Conservation (phyloP, 176 grass and related monocot species). For the Bothriochloa decipiens region DNA sequence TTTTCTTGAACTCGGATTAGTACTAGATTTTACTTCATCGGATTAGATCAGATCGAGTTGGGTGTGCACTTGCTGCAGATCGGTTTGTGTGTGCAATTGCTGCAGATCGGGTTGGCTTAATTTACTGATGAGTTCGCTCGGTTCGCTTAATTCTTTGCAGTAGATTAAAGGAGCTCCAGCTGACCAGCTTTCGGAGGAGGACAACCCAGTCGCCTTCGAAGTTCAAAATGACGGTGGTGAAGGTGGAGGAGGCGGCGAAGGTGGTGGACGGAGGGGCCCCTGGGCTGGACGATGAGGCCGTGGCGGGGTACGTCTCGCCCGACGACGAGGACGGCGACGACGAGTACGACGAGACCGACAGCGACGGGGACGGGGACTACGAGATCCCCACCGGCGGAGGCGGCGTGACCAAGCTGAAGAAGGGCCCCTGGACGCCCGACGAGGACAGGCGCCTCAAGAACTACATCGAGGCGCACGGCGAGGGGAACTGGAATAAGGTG, state of each 20-base stretch:
- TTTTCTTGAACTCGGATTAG: not conserved
- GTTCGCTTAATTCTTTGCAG: not conserved
- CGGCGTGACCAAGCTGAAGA: conserved; percentile 46
- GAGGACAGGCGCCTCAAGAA: conserved; percentile 62
- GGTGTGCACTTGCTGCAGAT: not conserved
- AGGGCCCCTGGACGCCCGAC: conserved; percentile 78
- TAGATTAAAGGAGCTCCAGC: not conserved
- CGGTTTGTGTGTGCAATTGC: not conserved
- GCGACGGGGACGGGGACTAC: not conserved
- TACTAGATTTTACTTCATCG: not conserved
- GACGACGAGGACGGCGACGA: not conserved
- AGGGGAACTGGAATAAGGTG: conserved; percentile 81
- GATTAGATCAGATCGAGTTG: not conserved
- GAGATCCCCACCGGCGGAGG: not conserved
- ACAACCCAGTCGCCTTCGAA: not conserved
- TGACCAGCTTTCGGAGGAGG: not conserved
- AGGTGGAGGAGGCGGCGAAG: not conserved
- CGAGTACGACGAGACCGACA: not conserved
- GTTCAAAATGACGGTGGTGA: not conserved
- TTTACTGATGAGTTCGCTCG: conserved; percentile 1
- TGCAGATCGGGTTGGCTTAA: not conserved
- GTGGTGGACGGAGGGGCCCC: not conserved
- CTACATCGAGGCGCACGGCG: conserved; percentile 73
- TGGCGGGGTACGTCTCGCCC: not conserved
- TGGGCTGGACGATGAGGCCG: not conserved